Conservation (phyloP, 345 rosid genomes). For the Rhizophora apiculata region DNA sequence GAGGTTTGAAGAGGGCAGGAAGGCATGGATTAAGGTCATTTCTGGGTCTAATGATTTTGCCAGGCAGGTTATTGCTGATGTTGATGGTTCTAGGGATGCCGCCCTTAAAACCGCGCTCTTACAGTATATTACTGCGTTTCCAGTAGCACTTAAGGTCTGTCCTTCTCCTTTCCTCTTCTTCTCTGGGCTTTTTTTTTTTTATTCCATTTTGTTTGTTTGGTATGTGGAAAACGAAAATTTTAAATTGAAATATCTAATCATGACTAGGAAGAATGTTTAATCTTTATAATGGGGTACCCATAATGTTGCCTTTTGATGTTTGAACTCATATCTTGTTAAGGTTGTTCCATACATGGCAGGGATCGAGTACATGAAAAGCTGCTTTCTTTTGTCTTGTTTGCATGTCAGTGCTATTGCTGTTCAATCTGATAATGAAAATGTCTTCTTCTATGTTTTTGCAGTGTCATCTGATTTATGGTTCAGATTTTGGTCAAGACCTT, state of each 20-base stretch:
- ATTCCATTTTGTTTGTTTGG: too few relatives aligned
- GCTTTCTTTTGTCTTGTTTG: not conserved
- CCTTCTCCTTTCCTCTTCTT: too few relatives aligned
- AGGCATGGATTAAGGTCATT: conserved; percentile 78
- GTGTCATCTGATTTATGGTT: conserved; percentile 78
- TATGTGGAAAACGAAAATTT: too few relatives aligned
- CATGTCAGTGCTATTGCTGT: conserved; percentile 9
- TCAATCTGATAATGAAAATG: not conserved
- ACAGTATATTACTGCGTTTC: conserved; percentile 77
- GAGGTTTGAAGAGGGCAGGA: conserved; percentile 74
- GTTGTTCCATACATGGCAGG: not conserved
- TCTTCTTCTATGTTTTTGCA: conserved; percentile 63
- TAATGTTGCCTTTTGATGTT: too few relatives aligned
- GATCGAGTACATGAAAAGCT: not conserved
- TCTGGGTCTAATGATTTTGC: conserved; percentile 73
- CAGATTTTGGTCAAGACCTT: conserved; percentile 68
- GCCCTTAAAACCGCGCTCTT: conserved; percentile 47
- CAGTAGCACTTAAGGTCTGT: conserved; percentile 77
- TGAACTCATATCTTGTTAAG: too few relatives aligned
- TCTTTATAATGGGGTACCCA: too few relatives aligned
- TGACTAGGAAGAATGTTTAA: too few relatives aligned
- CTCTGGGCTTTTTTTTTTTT: too few relatives aligned
- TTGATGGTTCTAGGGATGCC: conserved; percentile 42
- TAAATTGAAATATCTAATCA: too few relatives aligned
- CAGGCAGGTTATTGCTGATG: conserved; percentile 49